Evolutionary conservation across 2,329 filamentous ascomycete species (phyloP).

Genomic region (Curvularia lunata): DNA sequence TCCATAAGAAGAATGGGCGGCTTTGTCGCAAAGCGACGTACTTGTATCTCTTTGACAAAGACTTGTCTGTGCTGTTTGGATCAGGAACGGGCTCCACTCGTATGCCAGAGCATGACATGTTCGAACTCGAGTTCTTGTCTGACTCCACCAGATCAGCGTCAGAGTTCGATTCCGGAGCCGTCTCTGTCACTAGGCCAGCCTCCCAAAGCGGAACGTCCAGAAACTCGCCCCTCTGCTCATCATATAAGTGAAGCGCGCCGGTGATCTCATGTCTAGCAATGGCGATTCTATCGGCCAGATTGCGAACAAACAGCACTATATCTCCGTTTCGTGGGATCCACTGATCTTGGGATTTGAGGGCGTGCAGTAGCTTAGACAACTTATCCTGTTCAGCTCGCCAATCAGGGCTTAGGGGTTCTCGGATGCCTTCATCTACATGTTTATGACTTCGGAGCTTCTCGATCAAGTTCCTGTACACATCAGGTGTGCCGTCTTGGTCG

Average conservation of each 20-base stretch:
- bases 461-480: constrained; percentile 59
- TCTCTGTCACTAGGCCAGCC: constrained; percentile 62
- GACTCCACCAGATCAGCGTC: constrained; percentile 57
- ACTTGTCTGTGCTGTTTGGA: constrained; percentile 58
- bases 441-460: constrained; percentile 54
- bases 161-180: constrained; percentile 52
- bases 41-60: constrained; percentile 59
- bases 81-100: constrained; percentile 64
- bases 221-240: constrained; percentile 31
- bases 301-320: constrained; percentile 60
- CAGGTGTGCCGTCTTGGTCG: constrained; percentile 62
- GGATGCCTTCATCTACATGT: constrained; percentile 54
- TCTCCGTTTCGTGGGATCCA: constrained; percentile 64
- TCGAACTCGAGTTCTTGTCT: constrained; percentile 42
- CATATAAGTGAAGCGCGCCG: constrained; percentile 33
- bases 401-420: constrained; percentile 61
- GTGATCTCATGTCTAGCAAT: constrained; percentile 38
- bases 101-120: constrained; percentile 60
- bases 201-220: constrained; percentile 59
- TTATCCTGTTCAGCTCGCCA: constrained; percentile 60
- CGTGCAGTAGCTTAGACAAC: constrained; percentile 52
- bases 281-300: constrained; percentile 35
- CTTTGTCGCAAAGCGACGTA: constrained; percentile 62
- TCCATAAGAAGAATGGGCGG: constrained; percentile 62
- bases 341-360: constrained; percentile 53